These are phyloP conservation scores for Hansenula lynferdii DNA, from an alignment of 1,139 yeast species.

Conservation along the genomic window DNA sequence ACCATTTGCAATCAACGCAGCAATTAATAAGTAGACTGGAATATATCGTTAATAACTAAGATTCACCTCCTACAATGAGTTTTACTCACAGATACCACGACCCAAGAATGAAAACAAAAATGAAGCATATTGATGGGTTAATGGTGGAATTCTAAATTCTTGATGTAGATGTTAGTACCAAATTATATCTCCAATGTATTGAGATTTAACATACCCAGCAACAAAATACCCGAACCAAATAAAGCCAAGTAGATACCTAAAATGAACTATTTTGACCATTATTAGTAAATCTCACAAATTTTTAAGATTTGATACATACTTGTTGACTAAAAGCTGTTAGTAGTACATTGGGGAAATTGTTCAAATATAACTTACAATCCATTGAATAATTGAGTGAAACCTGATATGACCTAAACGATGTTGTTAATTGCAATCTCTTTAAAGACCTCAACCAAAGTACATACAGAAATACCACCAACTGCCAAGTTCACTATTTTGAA, in stretches of 20 bases:
- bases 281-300: neutral
- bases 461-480: slow-evolving; percentile 57
- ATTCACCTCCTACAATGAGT: neutral
- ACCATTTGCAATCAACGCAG: slow-evolving; percentile 57
- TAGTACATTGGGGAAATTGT: neutral
- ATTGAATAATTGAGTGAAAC: slow-evolving; percentile 53
- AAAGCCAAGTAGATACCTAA: slow-evolving; percentile 51
- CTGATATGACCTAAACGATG: slow-evolving; percentile 41
- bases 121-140: slow-evolving; percentile 68
- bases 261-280: slow-evolving; percentile 35
- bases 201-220: slow-evolving; percentile 38
- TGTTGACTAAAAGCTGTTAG: slow-evolving; percentile 25
- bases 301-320: slow-evolving; percentile 22
- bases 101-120: slow-evolving; percentile 82
- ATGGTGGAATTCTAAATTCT: slow-evolving; percentile 65
- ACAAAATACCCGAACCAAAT: slow-evolving; percentile 51
- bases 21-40: slow-evolving; percentile 59
- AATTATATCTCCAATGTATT: neutral
- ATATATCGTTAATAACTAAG: neutral
- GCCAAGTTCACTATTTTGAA: slow-evolving; percentile 62
- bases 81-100: slow-evolving; percentile 60
- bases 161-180: slow-evolving; percentile 3
- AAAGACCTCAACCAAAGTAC: too few relatives aligned
- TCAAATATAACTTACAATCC: slow-evolving; percentile 43
- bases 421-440: too few relatives aligned